A percentile compares a stretch with the other conserved stretches of the same genome.
Evolutionary conservation across 176 grass and related monocot genomes (phyloP).

Genomic region (Phoenix roebelenii): DNA sequence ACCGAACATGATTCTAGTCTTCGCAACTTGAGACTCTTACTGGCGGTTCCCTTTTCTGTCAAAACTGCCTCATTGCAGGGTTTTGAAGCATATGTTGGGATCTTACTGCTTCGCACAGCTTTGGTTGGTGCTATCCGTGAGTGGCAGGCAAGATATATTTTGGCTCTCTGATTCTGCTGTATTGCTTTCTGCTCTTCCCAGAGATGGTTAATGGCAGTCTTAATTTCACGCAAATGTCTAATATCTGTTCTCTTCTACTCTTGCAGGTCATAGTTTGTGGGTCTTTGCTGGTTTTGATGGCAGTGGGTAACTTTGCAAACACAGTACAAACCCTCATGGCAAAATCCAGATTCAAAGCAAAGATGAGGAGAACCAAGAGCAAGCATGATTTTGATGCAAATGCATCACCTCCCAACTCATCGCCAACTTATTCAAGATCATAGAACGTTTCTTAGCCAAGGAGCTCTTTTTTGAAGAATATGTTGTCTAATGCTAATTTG

Average conservation of each 20-base stretch:
- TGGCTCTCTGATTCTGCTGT: background rate
- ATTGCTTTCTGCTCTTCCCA: background rate
- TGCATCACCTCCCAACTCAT: too few relatives aligned
- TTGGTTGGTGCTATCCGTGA: conserved; percentile 48
- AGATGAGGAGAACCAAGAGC: conserved; percentile 20
- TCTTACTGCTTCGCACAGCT: conserved; percentile 74
- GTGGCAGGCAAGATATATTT: conserved; percentile 73
- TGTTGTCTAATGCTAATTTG: too few relatives aligned
- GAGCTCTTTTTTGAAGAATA: too few relatives aligned
- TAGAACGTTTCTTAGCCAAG: too few relatives aligned
- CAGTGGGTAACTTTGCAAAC: conserved; percentile 23
- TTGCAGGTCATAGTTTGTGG: conserved; percentile 21
- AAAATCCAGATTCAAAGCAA: conserved; percentile 23
- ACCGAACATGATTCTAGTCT: too few relatives aligned
- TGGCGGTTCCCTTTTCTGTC: background rate
- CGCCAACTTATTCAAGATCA: too few relatives aligned
- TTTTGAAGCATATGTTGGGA: conserved; percentile 82
- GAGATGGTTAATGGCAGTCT: conserved; percentile 8
- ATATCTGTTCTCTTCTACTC: background rate
- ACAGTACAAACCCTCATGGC: conserved; percentile 17
- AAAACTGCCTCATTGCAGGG: conserved; percentile 37
- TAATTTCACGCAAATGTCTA: too few relatives aligned
- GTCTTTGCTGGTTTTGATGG: conserved; percentile 24
- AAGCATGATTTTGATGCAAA: conserved; percentile 5
- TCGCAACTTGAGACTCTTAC: background rate